Evolutionary conservation across 345 rosid species (phyloP).

Genomic region (Arabidopsis arenosa): DNA sequence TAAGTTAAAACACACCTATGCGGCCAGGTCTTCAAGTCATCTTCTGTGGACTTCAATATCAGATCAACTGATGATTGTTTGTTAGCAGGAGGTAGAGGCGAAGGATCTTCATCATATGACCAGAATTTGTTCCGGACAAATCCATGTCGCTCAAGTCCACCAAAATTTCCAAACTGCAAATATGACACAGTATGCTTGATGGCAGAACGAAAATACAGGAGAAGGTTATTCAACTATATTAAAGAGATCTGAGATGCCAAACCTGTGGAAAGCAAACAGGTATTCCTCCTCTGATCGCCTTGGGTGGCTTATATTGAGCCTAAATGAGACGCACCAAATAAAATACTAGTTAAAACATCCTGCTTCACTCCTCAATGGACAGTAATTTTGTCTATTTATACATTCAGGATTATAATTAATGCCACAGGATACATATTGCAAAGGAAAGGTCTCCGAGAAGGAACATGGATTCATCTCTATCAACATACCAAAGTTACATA

Average conservation of each 20-base stretch:
- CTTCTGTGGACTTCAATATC: conserved; percentile 74
- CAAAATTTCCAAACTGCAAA: conserved; percentile 79
- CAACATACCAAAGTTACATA: not conserved
- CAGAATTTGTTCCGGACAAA: conserved; percentile 85
- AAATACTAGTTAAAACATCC: not conserved
- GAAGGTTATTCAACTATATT: conserved; percentile 17
- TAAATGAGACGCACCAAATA: conserved; percentile 41
- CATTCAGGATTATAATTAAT: not conserved
- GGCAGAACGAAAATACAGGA: conserved; percentile 8
- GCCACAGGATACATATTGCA: too few relatives aligned
- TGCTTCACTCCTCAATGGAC: not conserved
- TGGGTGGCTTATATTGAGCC: conserved; percentile 76
- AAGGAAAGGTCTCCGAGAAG: not conserved
- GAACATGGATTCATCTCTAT: conserved; percentile 11
- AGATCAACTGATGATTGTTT: conserved; percentile 80
- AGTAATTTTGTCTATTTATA: not conserved
- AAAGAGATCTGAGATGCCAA: conserved; percentile 38
- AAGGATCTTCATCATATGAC: conserved; percentile 79
- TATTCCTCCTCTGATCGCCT: conserved; percentile 86
- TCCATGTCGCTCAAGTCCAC: conserved; percentile 84
- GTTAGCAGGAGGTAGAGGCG: conserved; percentile 77
- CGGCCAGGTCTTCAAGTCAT: conserved; percentile 84
- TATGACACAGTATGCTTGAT: conserved; percentile 1
- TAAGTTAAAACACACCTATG: conserved; percentile 60
- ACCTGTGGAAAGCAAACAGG: conserved; percentile 96